phyloP scores from a whole-genome alignment of 177 flowering plant species.

The Vitis hybrid region DNA sequence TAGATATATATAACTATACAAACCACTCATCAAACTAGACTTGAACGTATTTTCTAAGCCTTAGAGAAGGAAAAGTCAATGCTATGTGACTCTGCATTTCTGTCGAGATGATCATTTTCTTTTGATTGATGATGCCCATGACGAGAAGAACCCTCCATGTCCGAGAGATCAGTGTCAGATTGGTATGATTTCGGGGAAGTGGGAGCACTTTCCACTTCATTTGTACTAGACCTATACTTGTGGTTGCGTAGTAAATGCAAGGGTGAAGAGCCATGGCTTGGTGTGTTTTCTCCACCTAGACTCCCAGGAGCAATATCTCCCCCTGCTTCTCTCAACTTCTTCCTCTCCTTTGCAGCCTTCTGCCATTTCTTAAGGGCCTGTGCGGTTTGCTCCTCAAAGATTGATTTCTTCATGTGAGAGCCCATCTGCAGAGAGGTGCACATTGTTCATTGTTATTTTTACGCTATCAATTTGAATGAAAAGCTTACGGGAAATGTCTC shows the following conservation, averaged over 20 bases:
- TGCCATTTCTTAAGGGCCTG: slow-evolving; percentile 67
- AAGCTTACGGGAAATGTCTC: not conserved
- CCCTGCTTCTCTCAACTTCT: slow-evolving; percentile 32
- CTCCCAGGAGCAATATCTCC: slow-evolving; percentile 5
- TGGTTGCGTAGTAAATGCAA: slow-evolving; percentile 36
- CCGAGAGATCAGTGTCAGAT: slow-evolving; percentile 33
- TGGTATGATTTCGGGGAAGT: slow-evolving; percentile 22
- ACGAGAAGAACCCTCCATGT: slow-evolving; percentile 13
- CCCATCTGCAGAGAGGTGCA: slow-evolving; percentile 55
- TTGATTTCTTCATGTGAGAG: slow-evolving; percentile 67
- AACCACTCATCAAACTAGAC: too few relatives aligned
- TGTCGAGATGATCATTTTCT: not conserved
- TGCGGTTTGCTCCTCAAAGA: slow-evolving; percentile 68
- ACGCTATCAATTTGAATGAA: not conserved
- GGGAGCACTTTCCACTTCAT: slow-evolving; percentile 21
- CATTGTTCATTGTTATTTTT: not conserved
- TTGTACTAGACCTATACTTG: slow-evolving; percentile 8
- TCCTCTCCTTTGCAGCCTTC: slow-evolving; percentile 42
- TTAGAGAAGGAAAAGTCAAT: slow-evolving; percentile 25
- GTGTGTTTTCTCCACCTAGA: slow-evolving; percentile 31
- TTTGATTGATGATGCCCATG: not conserved
- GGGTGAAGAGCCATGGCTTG: slow-evolving; percentile 36
- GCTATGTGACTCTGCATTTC: slow-evolving; percentile 2
- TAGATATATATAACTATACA: too few relatives aligned
- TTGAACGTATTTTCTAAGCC: not conserved